phyloP scores from a whole-genome alignment of 2,329 filamentous ascomycete species.

The Trematosphaeria pertusa region DNA sequence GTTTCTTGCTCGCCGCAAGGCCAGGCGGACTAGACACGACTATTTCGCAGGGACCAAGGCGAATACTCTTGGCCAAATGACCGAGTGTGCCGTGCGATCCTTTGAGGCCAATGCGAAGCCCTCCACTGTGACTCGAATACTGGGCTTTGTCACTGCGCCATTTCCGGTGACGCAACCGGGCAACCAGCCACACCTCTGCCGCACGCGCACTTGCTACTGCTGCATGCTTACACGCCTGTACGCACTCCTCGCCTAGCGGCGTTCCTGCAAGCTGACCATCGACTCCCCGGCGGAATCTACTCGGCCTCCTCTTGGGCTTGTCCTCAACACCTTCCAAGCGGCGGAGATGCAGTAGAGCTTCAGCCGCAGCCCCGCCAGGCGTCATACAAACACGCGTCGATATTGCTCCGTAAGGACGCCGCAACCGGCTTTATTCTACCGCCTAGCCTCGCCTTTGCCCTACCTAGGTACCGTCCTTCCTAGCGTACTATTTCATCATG shows the following conservation, averaged over 20 bases:
- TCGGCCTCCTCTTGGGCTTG: constrained; percentile 1
- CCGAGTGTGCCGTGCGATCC: constrained; percentile 9
- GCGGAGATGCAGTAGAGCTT: constrained; percentile 27
- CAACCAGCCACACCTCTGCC: constrained; percentile 21
- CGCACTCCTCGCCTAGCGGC: no score
- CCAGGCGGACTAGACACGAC: no score
- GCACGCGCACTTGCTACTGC: constrained; percentile 19
- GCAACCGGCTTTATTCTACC: constrained; percentile 5
- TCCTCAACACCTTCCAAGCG: constrained; percentile 7
- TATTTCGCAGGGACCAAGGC: no score
- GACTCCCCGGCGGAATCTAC: not conserved
- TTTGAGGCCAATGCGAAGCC: no score
- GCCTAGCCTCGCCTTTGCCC: constrained; percentile 5
- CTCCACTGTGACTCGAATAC: no score
- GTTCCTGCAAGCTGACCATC: no score
- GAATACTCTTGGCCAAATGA: no score
- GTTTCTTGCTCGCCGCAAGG: no score
- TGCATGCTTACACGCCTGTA: constrained; percentile 25
- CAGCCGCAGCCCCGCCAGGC: constrained; percentile 34
- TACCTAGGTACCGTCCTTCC: not conserved
- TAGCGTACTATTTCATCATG: constrained; percentile 30
- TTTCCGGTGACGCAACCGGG: constrained; percentile 9
- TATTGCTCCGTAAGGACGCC: constrained; percentile 10
- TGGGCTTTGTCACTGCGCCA: constrained; percentile 1
- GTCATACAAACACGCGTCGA: constrained; percentile 42